Evolutionary conservation across 2,329 filamentous ascomycete species (phyloP).

Genomic region (Xylariaceae sp.): DNA sequence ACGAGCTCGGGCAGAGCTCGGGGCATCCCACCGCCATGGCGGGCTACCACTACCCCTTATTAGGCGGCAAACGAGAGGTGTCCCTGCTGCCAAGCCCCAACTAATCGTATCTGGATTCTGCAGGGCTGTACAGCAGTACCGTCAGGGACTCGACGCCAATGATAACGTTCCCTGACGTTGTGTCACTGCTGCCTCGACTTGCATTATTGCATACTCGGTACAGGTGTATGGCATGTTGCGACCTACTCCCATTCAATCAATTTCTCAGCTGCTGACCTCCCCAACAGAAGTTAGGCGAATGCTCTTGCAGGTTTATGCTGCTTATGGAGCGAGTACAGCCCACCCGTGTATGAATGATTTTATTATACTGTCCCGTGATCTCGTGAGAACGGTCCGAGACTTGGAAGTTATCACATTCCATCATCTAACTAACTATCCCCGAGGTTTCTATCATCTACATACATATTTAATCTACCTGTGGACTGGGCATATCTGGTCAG

Average conservation of each 20-base stretch:
- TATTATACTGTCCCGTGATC: too few relatives aligned
- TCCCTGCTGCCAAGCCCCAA: conserved; percentile 10
- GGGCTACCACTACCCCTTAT: conserved; percentile 9
- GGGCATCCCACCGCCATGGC: background rate
- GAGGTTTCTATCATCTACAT: too few relatives aligned
- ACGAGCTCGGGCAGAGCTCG: too few relatives aligned
- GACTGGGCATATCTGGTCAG: background rate
- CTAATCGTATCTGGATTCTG: background rate
- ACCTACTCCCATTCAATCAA: too few relatives aligned
- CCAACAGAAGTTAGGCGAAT: background rate
- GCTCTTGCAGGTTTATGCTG: too few relatives aligned
- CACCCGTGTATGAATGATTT: background rate
- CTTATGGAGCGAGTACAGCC: background rate
- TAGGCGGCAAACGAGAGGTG: too few relatives aligned
- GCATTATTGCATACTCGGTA: too few relatives aligned
- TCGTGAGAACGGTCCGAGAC: too few relatives aligned
- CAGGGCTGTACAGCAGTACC: background rate
- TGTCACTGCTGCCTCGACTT: conserved; percentile 18
- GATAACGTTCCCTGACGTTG: background rate
- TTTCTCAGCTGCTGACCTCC: conserved; percentile 11
- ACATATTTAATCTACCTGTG: too few relatives aligned
- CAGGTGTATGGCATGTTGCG: too few relatives aligned
- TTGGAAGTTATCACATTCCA: too few relatives aligned
- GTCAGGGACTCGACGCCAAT: conserved; percentile 6
- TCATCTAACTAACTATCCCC: too few relatives aligned